phyloP scores from a whole-genome alignment of 2,329 filamentous ascomycete species.

The Colletotrichum lindemuthianum region DNA sequence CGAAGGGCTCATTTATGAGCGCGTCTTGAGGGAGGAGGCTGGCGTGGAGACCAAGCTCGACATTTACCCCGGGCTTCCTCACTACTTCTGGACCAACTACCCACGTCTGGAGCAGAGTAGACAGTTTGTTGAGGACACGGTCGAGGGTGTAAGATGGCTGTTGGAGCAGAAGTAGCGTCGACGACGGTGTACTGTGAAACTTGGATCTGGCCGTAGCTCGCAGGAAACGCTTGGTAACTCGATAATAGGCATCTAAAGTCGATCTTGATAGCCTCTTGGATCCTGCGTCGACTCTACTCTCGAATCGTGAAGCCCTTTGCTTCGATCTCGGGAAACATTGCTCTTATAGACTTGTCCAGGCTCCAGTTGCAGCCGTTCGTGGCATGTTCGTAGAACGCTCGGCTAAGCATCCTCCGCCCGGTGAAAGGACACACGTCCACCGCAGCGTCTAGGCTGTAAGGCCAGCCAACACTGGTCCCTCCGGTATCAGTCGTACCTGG shows the following conservation, averaged over 20 bases:
- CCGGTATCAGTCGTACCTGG: constrained; percentile 26
- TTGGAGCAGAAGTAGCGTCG: constrained; percentile 12
- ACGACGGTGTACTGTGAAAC: too few species aligned
- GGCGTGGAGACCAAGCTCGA: constrained; percentile 55
- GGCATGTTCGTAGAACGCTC: constrained; percentile 27
- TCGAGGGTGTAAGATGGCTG: constrained; percentile 26
- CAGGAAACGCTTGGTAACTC: not conserved
- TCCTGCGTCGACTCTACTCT: not conserved
- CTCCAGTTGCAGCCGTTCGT: constrained; percentile 28
- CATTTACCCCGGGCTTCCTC: constrained; percentile 30
- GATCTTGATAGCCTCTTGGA: not conserved
- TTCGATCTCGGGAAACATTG: constrained; percentile 26
- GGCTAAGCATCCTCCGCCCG: constrained; percentile 19
- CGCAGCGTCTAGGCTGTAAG: constrained; percentile 27
- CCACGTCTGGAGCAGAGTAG: constrained; percentile 14
- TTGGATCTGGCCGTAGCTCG: too few species aligned
- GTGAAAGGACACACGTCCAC: constrained; percentile 24
- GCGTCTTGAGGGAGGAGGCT: constrained; percentile 55
- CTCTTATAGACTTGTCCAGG: constrained; percentile 23
- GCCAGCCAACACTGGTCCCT: constrained; percentile 25
- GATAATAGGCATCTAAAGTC: not conserved
- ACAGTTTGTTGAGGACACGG: constrained; percentile 14
- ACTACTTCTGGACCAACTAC: constrained; percentile 31
- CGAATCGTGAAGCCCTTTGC: constrained; percentile 19
- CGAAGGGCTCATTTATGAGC: constrained; percentile 63